A percentile compares a stretch with the other conserved stretches of the same genome.
phyloP scores from a whole-genome alignment of 129 eudicot genomes.

The Cynara cardunculus region DNA sequence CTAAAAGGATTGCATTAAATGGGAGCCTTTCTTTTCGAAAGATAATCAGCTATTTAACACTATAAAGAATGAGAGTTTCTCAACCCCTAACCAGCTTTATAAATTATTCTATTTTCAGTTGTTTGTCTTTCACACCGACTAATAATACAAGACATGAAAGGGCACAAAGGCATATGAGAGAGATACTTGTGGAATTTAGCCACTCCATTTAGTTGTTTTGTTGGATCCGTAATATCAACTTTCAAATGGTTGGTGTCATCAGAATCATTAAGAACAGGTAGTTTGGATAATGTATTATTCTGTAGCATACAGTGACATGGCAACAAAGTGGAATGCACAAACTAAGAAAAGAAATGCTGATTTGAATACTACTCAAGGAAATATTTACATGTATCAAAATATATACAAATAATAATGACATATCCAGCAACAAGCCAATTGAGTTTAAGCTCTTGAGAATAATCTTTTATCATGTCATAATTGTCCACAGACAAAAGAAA shows the following conservation, averaged over 20 bases:
- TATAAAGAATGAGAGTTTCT: not conserved
- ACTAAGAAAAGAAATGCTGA: not conserved
- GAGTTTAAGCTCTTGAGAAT: not conserved
- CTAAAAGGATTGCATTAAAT: not conserved
- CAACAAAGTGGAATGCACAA: not conserved
- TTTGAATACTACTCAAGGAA: not conserved
- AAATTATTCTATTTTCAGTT: not conserved
- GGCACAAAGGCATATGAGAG: not conserved
- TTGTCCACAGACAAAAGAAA: not conserved
- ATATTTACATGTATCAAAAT: not conserved
- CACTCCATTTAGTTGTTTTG: not conserved
- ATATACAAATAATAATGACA: not conserved
- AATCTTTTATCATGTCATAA: not conserved
- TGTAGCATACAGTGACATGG: not conserved
- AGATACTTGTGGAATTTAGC: not conserved
- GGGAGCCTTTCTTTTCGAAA: not conserved
- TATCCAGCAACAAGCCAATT: not conserved
- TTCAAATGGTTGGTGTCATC: conserved; percentile 4
- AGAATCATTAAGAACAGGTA: not conserved
- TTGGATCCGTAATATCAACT: not conserved
- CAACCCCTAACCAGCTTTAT: not conserved
- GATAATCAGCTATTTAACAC: not conserved
- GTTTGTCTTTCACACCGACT: not conserved
- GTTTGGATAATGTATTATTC: not conserved
- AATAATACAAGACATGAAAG: not conserved